A percentile compares a stretch with the other conserved stretches of the same genome.
Evolutionary conservation across 179 eudicot genomes (phyloP).

Genomic region (Amaranthus tricolor): DNA sequence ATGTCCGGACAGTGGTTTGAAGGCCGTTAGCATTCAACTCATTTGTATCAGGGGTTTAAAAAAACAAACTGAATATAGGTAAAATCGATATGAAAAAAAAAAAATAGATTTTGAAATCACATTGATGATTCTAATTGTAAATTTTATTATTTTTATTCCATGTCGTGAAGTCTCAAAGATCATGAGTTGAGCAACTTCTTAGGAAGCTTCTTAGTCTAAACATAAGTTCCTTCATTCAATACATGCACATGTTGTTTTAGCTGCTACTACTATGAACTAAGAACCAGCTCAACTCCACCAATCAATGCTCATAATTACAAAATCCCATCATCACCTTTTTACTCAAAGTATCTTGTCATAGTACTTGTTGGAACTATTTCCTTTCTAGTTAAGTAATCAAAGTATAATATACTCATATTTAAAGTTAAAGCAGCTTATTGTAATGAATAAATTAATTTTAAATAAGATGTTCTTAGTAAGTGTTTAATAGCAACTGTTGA

Average conservation of each 20-base stretch:
- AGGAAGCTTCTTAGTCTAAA: not conserved
- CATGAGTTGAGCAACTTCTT: not conserved
- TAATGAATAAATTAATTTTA: not conserved
- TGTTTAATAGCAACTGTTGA: too few relatives aligned
- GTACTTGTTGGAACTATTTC: not conserved
- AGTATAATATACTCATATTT: too few relatives aligned
- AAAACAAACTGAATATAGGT: too few relatives aligned
- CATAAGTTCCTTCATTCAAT: not conserved
- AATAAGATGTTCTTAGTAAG: too few relatives aligned
- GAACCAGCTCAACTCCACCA: not conserved
- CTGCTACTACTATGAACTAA: not conserved
- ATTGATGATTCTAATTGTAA: too few relatives aligned
- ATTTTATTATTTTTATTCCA: too few relatives aligned
- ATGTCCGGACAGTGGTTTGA: too few relatives aligned
- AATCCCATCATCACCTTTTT: not conserved
- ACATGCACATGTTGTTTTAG: not conserved
- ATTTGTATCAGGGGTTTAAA: too few relatives aligned
- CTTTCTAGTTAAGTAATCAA: not conserved
- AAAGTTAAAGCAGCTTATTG: not conserved
- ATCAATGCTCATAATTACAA: not conserved
- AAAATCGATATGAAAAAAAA: too few relatives aligned
- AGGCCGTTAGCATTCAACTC: too few relatives aligned
- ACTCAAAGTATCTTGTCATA: not conserved
- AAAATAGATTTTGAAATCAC: too few relatives aligned
- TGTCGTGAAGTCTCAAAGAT: too few relatives aligned